A percentile compares a stretch with the other conserved stretches of the same genome.
Evolutionary conservation across 495 filamentous ascomycete genomes (phyloP).

Genomic region (Penicillium atrosanguineum): DNA sequence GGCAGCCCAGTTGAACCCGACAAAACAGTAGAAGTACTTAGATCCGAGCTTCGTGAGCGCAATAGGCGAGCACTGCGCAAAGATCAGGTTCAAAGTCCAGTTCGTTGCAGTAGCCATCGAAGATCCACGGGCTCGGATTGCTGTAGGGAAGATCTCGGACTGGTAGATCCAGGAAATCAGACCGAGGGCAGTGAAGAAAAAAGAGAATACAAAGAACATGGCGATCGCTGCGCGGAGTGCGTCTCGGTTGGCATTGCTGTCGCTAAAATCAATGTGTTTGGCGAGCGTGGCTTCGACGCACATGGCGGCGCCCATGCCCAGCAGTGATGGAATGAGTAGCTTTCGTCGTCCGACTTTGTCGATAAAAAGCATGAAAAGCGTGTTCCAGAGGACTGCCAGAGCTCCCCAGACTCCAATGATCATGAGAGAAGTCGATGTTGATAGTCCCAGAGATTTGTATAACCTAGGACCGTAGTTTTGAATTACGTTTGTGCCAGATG

Average conservation of each 20-base stretch:
- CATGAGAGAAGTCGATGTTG: constrained; percentile 46
- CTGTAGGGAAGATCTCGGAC: constrained; percentile 57
- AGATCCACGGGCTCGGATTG: constrained; percentile 52
- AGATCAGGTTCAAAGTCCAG: constrained; percentile 53
- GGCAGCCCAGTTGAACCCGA: constrained; percentile 49
- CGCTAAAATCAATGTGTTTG: constrained; percentile 24
- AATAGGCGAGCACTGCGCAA: constrained; percentile 55
- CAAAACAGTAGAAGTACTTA: constrained; percentile 54
- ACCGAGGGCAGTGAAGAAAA: constrained; percentile 54
- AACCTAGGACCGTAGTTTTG: constrained; percentile 51
- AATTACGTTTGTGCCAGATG: constrained; percentile 52
- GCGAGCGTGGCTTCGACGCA: constrained; percentile 49
- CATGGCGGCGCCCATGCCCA: constrained; percentile 51
- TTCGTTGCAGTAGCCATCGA: constrained; percentile 52
- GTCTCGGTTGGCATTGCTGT: constrained; percentile 27
- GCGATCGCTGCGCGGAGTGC: constrained; percentile 53
- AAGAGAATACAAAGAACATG: constrained; percentile 56
- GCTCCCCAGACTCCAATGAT: constrained; percentile 53
- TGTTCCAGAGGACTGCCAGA: constrained; percentile 48
- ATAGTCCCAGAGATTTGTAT: constrained; percentile 47
- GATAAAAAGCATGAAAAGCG: constrained; percentile 49
- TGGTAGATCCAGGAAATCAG: constrained; percentile 56
- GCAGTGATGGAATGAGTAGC: constrained; percentile 50
- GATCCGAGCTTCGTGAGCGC: constrained; percentile 46
- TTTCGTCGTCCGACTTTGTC: constrained; percentile 52